These are phyloP conservation scores for Besnoitia besnoiti DNA, from an alignment of 169 alveolate genomes.

Conservation along the genomic window DNA sequence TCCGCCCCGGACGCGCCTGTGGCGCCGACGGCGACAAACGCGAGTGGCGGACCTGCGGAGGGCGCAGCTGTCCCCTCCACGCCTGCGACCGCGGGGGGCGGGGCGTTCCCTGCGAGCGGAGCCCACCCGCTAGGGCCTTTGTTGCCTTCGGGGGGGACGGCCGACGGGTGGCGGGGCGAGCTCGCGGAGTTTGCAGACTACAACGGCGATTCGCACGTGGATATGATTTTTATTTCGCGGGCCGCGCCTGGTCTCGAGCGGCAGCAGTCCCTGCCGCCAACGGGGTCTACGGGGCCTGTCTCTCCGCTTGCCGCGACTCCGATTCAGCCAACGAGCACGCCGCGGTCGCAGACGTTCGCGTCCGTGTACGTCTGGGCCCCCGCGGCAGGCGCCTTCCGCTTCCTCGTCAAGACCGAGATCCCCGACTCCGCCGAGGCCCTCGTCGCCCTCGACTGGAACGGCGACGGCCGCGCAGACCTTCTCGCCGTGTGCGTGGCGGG, in stretches of 20 bases:
- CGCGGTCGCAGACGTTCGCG: neutral
- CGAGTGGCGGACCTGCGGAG: neutral
- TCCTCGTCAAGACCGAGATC: neutral
- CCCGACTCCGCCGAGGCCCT: slow-evolving; percentile 21
- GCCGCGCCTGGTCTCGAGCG: neutral
- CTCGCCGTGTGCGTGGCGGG: slow-evolving; percentile 27
- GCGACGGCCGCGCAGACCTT: slow-evolving; percentile 40
- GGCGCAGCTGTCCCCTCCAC: neutral
- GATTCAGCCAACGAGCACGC: neutral
- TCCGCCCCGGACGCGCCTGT: too few relatives aligned
- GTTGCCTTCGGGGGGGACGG: slow-evolving; percentile 1
- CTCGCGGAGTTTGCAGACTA: slow-evolving; percentile 44
- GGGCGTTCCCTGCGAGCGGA: neutral
- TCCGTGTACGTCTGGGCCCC: slow-evolving; percentile 44
- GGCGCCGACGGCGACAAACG: neutral
- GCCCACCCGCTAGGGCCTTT: too few relatives aligned
- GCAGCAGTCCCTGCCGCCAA: neutral
- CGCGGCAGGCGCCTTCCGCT: neutral
- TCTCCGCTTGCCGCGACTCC: neutral
- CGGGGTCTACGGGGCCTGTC: neutral
- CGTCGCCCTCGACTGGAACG: slow-evolving; percentile 43
- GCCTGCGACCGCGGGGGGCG: neutral
- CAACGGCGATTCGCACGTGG: slow-evolving; percentile 42
- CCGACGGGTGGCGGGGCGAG: slow-evolving; percentile 54
- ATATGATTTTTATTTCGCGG: slow-evolving; percentile 36